Base-by-base conservation (phyloP, 2,329 filamentous ascomycete species). In the Phoma sp. region DNA sequence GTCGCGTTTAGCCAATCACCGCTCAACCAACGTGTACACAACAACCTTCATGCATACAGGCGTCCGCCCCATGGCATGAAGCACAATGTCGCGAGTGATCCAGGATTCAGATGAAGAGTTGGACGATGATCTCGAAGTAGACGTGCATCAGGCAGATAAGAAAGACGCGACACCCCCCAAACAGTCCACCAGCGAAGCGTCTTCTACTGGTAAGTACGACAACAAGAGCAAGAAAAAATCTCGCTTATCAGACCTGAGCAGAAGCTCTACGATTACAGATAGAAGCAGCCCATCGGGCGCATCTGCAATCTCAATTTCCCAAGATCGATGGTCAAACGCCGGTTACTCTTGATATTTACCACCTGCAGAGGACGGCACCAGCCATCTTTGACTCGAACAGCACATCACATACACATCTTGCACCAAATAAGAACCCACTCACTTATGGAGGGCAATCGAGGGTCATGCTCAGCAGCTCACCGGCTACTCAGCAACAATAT, bases 81-180 rank as follows among this genome's bases (percentile, higher is more conserved):
- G 23, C 30, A 37, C 30, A 26, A 67, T 59, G 51, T 60, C 66
- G 53, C 64, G 71, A 15, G 61, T 73, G 17, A 69, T 75, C 21
- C 71, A 73, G 45, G 73, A 75, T 46, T 75, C 73, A 2, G 72
- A 75, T 47, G 73, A 74, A 18, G 73, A 73, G 36, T 54, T 66
- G 9, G 69, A 73, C n/a, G 70, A 72, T 3, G 69, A 69, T 30
- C 49, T 71, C 14, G 66, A 61, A 21, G 29, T 34, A 33, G 56
- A 55, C n/a, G 37, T 45, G 12, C 48, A 47, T n/a, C 34, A 53
- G 17, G 48, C 53, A n/a, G 53, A 60, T 34, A 45, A 23, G 30
- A 43, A 51, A 52, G 51, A 59, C 61, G 65, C 64, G 53, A 52
- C 60, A 26, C 45, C 54, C 26, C 45, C 54, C 26, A 57, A 59